Percentiles rank a stretch among this genome's conserved stretches.
These are phyloP conservation scores for Aspergillus novofumigatus DNA, from an alignment of 2,329 filamentous ascomycete genomes.

Conservation along the genomic window DNA sequence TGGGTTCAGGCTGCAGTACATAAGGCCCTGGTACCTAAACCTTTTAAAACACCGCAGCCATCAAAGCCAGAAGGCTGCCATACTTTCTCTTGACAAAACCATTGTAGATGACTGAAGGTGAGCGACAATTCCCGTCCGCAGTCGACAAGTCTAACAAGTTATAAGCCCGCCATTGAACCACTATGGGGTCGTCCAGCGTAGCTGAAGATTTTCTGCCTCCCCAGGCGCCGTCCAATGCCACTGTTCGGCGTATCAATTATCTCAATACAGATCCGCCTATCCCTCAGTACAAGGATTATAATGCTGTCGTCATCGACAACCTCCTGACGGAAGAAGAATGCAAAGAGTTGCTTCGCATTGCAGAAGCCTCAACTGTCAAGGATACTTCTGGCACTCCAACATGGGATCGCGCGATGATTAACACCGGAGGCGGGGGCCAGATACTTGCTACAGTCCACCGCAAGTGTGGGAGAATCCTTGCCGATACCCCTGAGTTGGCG, in stretches of 20 bases:
- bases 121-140: background rate
- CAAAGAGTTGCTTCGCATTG: conserved; percentile 49
- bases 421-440: conserved; percentile 60
- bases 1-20: too few relatives aligned
- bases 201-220: conserved; percentile 26
- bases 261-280: conserved; percentile 40
- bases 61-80: too few relatives aligned
- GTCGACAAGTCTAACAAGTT: background rate
- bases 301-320: conserved; percentile 62
- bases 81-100: background rate
- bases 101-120: background rate
- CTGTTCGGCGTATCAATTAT: conserved; percentile 53
- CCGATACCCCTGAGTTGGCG: conserved; percentile 61
- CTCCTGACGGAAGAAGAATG: conserved; percentile 64
- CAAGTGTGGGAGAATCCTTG: conserved; percentile 73
- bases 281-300: conserved; percentile 50
- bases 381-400: conserved; percentile 20
- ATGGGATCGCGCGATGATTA: conserved; percentile 69
- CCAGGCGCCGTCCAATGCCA: conserved; percentile 42
- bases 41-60: too few relatives aligned
- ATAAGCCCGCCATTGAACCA: background rate
- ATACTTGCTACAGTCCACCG: conserved; percentile 54
- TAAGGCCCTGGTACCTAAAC: too few relatives aligned
- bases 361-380: conserved; percentile 40
- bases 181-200: background rate